Evolutionary conservation across 208 protist species (phyloP).

Genomic region (Acanthamoeba triangularis): DNA sequence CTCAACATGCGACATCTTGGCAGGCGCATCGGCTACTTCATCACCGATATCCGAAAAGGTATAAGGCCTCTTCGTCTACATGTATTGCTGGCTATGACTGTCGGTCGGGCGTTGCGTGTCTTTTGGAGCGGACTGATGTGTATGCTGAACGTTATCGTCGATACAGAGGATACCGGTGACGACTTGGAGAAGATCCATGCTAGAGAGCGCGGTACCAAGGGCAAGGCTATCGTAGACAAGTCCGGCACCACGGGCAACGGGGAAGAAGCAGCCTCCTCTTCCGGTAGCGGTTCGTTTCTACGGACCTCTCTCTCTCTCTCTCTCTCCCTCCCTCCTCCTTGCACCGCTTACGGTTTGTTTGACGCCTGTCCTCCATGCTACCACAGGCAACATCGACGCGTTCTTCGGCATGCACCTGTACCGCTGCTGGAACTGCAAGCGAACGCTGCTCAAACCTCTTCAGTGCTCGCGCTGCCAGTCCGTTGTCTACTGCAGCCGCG

Average conservation of each 20-base stretch:
- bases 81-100: background rate
- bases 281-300: background rate
- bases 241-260: background rate
- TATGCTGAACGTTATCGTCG: background rate
- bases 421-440: slow-evolving; percentile 56
- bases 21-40: slow-evolving; percentile 73
- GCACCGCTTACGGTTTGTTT: no score
- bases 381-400: slow-evolving; percentile 45
- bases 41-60: slow-evolving; percentile 69
- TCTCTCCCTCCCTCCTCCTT: background rate
- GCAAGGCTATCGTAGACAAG: background rate
- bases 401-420: slow-evolving; percentile 74
- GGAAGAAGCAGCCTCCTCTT: background rate
- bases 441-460: slow-evolving; percentile 67
- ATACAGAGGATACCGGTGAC: slow-evolving; percentile 36
- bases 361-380: no score
- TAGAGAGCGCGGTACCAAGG: slow-evolving; percentile 17
- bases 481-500: slow-evolving; percentile 69
- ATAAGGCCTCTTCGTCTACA: background rate
- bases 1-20: slow-evolving; percentile 71
- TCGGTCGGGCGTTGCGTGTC: no score
- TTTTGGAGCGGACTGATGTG: no score
- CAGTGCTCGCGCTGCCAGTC: slow-evolving; percentile 73
- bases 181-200: slow-evolving; percentile 61
- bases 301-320: background rate